These are phyloP conservation scores for Oidium heveae DNA, from an alignment of 2,329 filamentous ascomycete genomes.

Conservation along the genomic window DNA sequence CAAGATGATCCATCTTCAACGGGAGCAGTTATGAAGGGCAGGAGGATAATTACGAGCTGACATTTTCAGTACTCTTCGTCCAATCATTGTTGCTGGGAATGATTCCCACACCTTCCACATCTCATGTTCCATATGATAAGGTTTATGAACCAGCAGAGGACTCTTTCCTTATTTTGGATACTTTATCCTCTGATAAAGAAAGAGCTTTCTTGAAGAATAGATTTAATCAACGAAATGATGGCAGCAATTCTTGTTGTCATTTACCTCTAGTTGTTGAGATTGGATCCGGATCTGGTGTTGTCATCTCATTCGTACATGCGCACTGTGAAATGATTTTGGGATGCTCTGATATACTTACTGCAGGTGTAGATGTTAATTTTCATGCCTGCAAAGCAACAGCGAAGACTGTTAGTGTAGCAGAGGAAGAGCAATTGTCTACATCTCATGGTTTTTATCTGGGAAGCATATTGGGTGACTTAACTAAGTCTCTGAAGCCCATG, in stretches of 20 bases:
- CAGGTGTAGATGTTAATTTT: conserved; percentile 64
- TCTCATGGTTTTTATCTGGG: conserved; percentile 30
- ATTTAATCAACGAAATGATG: neutral
- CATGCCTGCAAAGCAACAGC: conserved; percentile 57
- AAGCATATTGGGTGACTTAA: conserved; percentile 45
- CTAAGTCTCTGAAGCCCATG: conserved; percentile 28
- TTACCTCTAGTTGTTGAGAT: conserved; percentile 47
- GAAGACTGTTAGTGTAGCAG: conserved; percentile 34
- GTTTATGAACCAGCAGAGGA: conserved; percentile 94
- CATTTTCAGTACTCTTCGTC: neutral
- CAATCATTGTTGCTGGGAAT: conserved; percentile 21
- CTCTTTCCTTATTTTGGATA: conserved; percentile 82
- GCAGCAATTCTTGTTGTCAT: conserved; percentile 19
- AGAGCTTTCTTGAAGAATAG: conserved; percentile 9
- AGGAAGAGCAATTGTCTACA: conserved; percentile 15
- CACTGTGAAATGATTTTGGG: conserved; percentile 52
- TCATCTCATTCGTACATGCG: conserved; percentile 68
- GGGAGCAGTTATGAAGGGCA: too few species aligned
- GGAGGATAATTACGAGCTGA: too few species aligned
- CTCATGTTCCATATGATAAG: conserved; percentile 66
- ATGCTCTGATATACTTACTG: conserved; percentile 38
- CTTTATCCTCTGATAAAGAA: conserved; percentile 36
- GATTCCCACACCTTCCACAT: conserved; percentile 84
- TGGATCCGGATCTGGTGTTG: conserved; percentile 76
- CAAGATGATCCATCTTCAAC: too few species aligned